phyloP scores from a whole-genome alignment of 169 alveolate species.

The Blepharisma undulans region DNA sequence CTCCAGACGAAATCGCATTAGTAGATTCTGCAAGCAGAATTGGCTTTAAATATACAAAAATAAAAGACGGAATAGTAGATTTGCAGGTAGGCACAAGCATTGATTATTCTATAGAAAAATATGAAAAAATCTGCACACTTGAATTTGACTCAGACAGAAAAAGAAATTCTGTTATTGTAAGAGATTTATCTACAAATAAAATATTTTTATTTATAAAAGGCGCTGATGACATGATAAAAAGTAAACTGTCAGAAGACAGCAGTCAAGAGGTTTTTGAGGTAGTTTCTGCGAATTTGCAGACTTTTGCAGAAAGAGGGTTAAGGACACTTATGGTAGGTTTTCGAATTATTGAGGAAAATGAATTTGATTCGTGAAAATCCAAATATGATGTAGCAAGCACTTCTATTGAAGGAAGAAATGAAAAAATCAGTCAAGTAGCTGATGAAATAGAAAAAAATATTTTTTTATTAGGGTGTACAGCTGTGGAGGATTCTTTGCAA shows the following conservation, averaged over 20 bases:
- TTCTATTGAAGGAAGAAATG: constrained; percentile 53
- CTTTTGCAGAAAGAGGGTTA: constrained; percentile 78
- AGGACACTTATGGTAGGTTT: constrained; percentile 84
- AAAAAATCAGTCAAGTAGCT: constrained; percentile 68
- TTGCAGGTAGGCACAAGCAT: constrained; percentile 31
- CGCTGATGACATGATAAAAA: constrained; percentile 74
- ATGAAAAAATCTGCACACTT: constrained; percentile 62
- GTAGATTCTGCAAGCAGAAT: constrained; percentile 82
- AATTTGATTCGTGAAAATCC: constrained; percentile 67
- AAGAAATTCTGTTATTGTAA: constrained; percentile 84
- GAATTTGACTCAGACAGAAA: constrained; percentile 86
- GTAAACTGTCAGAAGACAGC: constrained; percentile 37
- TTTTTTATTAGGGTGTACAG: constrained; percentile 84
- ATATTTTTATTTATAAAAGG: constrained; percentile 79
- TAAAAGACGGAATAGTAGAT: constrained; percentile 44
- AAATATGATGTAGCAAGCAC: constrained; percentile 53
- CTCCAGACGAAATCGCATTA: constrained; percentile 89
- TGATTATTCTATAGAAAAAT: constrained; percentile 19
- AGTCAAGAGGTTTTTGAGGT: constrained; percentile 41
- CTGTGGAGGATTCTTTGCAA: constrained; percentile 89
- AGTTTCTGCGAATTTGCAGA: constrained; percentile 55
- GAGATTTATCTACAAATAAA: constrained; percentile 48
- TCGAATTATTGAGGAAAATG: constrained; percentile 67
- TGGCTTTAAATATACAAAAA: constrained; percentile 69
- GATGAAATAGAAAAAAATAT: constrained; percentile 79